Percentiles rank a stretch among this genome's conserved stretches.
phyloP scores from a whole-genome alignment of 2,329 filamentous ascomycete genomes.

The Rutstroemia sydowiana region DNA sequence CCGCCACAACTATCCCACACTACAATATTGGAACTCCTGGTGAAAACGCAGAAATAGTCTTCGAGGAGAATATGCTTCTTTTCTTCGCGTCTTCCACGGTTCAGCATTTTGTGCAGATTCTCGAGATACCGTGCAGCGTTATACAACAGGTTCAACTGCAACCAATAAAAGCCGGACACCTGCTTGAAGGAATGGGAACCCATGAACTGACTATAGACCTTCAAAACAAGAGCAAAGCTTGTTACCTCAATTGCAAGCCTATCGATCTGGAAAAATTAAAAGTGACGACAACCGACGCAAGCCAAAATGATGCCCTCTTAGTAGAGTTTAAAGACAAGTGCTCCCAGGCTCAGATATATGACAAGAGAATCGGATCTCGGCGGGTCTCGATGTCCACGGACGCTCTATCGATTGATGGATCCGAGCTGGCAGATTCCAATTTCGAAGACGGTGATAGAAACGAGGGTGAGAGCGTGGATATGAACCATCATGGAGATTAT shows the following conservation, averaged over 20 bases:
- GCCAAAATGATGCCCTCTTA: background rate
- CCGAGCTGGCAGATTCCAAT: too few species aligned
- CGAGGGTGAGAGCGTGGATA: too few species aligned
- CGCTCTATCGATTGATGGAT: background rate
- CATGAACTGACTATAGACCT: background rate
- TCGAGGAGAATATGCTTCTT: constrained; percentile 4
- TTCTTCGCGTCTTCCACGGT: constrained; percentile 4
- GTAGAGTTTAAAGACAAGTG: background rate
- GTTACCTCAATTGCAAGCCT: background rate
- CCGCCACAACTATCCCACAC: constrained; percentile 1
- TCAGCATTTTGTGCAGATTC: constrained; percentile 10
- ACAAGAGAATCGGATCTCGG: background rate
- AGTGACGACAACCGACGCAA: background rate
- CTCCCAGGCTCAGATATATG: background rate
- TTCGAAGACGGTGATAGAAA: too few species aligned
- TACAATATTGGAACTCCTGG: background rate
- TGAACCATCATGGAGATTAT: too few species aligned
- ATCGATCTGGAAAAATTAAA: background rate
- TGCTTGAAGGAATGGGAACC: too few species aligned
- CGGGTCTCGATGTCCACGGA: background rate
- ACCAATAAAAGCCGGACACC: background rate
- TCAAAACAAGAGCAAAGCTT: background rate
- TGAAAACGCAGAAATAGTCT: background rate
- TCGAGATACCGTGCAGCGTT: constrained; percentile 4
- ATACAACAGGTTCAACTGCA: constrained; percentile 1